phyloP scores from a whole-genome alignment of 2,329 filamentous ascomycete species.

The Chaetothyriales sp. region DNA sequence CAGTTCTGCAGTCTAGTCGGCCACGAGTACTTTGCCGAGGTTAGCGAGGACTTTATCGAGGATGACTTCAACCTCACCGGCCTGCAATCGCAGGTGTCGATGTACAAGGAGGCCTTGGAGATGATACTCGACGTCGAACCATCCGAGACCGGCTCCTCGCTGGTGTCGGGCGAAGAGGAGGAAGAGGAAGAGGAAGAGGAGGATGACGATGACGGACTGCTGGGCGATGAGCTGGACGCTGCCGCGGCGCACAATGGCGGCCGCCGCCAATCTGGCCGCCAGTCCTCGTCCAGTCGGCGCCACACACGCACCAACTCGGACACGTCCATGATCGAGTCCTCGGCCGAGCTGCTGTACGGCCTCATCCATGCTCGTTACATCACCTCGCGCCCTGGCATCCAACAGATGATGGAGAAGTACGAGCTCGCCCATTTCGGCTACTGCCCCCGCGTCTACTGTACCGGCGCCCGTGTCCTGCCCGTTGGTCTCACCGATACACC shows the following conservation, averaged over 20 bases:
- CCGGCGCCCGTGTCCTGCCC: conserved; percentile 75
- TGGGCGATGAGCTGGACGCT: conserved; percentile 41
- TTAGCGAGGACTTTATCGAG: conserved; percentile 97
- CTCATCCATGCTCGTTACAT: conserved; percentile 98
- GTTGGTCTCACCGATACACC: conserved; percentile 90
- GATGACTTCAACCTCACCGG: conserved; percentile 99
- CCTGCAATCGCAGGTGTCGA: conserved; percentile 82
- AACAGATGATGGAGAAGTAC: conserved; percentile 99
- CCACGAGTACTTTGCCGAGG: conserved; percentile 97
- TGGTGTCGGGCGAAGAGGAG: conserved; percentile 40
- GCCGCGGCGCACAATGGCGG: conserved; percentile 17
- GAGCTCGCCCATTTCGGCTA: conserved; percentile 90
- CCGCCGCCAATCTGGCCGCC: conserved; percentile 43
- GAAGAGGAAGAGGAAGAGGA: conserved; percentile 54
- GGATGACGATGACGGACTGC: conserved; percentile 50
- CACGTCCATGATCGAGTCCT: conserved; percentile 87
- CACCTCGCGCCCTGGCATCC: conserved; percentile 86
- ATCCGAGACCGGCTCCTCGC: conserved; percentile 44
- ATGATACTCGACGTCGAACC: conserved; percentile 99
- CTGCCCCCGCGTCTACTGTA: conserved; percentile 89
- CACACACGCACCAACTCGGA: conserved; percentile 82
- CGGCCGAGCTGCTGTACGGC: conserved; percentile 94
- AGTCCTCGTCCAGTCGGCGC: conserved; percentile 38
- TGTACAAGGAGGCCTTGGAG: conserved; percentile 98
- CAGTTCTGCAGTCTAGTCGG: conserved; percentile 91